Conservation (phyloP, 148 eudicot genomes). For the Polygonum aviculare region DNA sequence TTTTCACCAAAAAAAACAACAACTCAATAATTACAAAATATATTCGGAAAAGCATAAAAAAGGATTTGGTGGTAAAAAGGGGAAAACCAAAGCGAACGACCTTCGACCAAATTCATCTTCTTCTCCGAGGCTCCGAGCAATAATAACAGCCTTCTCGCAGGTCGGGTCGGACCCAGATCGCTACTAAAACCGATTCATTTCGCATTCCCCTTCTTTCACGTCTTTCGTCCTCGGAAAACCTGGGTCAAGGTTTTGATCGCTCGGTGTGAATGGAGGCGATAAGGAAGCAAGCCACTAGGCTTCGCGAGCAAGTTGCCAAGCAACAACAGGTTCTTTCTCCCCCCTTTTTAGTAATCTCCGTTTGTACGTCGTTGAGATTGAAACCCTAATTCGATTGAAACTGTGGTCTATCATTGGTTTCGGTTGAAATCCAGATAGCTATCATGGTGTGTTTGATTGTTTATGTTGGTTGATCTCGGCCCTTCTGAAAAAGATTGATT, state of each 20-base stretch:
- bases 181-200: background rate
- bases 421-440: background rate
- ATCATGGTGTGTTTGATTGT: background rate
- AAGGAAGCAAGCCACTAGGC: conserved; percentile 49
- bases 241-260: background rate
- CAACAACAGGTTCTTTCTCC: conserved; percentile 30
- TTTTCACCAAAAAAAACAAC: too few species aligned
- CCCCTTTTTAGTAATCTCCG: conserved; percentile 3
- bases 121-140: background rate
- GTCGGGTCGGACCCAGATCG: too few species aligned
- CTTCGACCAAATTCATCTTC: background rate
- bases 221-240: background rate
- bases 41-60: background rate
- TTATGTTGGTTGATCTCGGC: background rate
- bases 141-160: too few species aligned
- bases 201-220: background rate
- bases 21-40: too few species aligned
- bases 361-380: background rate
- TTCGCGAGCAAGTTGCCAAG: conserved; percentile 55
- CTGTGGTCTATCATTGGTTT: background rate
- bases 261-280: conserved; percentile 36
- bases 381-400: conserved; percentile 15
- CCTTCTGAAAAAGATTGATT: background rate
- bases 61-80: background rate
- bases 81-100: background rate